Base-by-base conservation (phyloP, 192 early-diverging fungal species). In the Coemansia guatemalensis region DNA sequence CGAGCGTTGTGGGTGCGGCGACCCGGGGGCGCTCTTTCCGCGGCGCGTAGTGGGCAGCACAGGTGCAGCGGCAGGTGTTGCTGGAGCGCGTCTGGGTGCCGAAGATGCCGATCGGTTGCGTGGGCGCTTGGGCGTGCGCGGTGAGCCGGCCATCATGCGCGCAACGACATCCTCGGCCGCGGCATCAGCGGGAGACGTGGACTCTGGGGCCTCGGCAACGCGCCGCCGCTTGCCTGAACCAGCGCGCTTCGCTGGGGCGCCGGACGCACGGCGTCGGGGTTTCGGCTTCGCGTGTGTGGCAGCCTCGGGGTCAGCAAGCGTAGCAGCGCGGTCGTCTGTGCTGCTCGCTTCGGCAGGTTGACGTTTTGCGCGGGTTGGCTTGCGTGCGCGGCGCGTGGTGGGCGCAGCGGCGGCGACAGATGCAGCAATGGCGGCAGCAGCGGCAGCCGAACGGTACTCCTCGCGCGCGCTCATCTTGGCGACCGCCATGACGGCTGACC, bases 401-500 rank as follows among this genome's bases (percentile, higher is more conserved):
- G 66, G 53, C 0, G 68, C 62, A 3, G 78, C 64, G 1, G 71
- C 58, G 3, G 71, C 72, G 4, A 74, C 72, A 8, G 69, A 71
- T 4, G 68, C 78, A 2, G 72, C 78, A 59, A 79, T 74, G 17
- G 71, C 71, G 11, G 70, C 76, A 1, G 65, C 72, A 0, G 68
- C 78, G 0, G 71, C 56, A 0, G 72, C 65, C 5, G 73, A 53
- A 5, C 69, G 78, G 58, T 73, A 69, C 60, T 78, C 76, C 49
- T 78, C 76, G 35, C 70, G 76, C 2, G 76, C 70, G 0, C 65
- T 69, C 76, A 78, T 78, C 39, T 74, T 81, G 48, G 71, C 78
- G 44, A 81, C 78, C 14, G 78, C 71, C 68, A 81, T 71, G 21
- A 71, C 78, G 0, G 76, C 76, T 30, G 76, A 78, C 51, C 76